phyloP scores from a whole-genome alignment of 345 rosid species.

The Eucalyptus polybractea region DNA sequence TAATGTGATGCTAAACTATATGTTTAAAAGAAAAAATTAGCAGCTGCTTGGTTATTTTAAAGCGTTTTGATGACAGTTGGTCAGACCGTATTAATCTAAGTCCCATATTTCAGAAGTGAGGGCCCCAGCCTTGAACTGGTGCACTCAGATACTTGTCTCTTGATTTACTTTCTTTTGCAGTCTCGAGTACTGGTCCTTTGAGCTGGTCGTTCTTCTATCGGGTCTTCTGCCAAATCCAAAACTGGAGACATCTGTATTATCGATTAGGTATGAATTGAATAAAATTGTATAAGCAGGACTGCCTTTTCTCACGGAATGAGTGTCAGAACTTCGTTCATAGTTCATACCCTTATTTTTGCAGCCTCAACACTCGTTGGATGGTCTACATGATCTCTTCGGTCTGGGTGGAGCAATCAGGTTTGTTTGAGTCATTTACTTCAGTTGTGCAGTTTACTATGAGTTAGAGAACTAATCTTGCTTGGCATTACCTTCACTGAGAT shows the following conservation, averaged over 20 bases:
- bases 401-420: conserved; percentile 63
- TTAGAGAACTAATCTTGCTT: neutral
- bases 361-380: conserved; percentile 61
- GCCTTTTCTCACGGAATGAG: neutral
- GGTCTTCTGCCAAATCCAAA: conserved; percentile 2
- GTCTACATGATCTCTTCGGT: conserved; percentile 59
- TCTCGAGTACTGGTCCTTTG: conserved; percentile 7
- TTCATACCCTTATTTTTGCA: neutral
- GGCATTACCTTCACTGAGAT: neutral
- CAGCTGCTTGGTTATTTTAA: neutral
- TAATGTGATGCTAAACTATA: neutral
- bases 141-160: neutral
- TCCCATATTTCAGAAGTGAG: neutral
- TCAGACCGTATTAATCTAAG: neutral
- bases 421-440: neutral
- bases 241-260: conserved; percentile 1
- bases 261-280: neutral
- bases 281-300: neutral
- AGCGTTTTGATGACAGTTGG: neutral
- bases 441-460: neutral
- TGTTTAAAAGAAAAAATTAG: neutral
- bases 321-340: neutral
- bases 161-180: neutral
- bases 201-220: neutral
- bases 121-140: neutral